A percentile compares a stretch with the other conserved stretches of the same genome.
Evolutionary conservation across 352 stramenopile genomes (phyloP).

Genomic region (Phytophthora sp.): DNA sequence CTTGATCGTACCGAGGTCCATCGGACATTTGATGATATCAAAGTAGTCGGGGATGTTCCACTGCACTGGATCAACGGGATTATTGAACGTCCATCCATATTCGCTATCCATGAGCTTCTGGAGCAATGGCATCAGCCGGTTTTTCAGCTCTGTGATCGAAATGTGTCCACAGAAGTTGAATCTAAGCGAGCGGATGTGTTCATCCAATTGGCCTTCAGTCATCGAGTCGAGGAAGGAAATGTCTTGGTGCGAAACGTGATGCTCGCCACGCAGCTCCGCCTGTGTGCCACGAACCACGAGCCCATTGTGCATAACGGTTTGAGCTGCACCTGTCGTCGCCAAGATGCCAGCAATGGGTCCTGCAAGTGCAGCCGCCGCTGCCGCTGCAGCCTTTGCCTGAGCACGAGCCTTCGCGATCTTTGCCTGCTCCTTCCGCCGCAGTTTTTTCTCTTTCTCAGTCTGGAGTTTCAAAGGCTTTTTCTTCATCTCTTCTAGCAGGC

Average conservation of each 20-base stretch:
- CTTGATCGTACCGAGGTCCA: slow-evolving; percentile 99
- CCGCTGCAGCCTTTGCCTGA: slow-evolving; percentile 71
- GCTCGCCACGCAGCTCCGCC: slow-evolving; percentile 59
- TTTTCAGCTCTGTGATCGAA: slow-evolving; percentile 82
- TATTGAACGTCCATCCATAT: slow-evolving; percentile 93
- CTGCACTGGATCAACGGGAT: slow-evolving; percentile 95
- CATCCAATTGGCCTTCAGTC: slow-evolving; percentile 84
- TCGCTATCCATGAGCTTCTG: slow-evolving; percentile 90
- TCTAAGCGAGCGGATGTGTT: slow-evolving; percentile 89
- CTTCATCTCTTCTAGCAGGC: slow-evolving; percentile 50
- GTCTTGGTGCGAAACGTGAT: slow-evolving; percentile 79
- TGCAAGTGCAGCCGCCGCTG: slow-evolving; percentile 31
- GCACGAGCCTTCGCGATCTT: slow-evolving; percentile 79
- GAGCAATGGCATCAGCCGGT: slow-evolving; percentile 80
- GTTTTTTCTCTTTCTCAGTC: slow-evolving; percentile 89
- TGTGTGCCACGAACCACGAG: slow-evolving; percentile 78
- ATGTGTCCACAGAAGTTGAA: slow-evolving; percentile 91
- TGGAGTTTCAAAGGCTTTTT: slow-evolving; percentile 83
- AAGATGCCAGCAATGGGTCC: slow-evolving; percentile 11
- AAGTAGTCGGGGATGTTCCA: slow-evolving; percentile 94
- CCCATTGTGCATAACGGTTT: slow-evolving; percentile 55
- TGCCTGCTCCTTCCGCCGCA: slow-evolving; percentile 81
- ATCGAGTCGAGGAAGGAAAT: slow-evolving; percentile 91
- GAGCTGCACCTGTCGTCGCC: slow-evolving; percentile 7
- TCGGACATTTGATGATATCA: slow-evolving; percentile 96